Evolutionary conservation across 805 yeast genomes (phyloP).

Genomic region (Zygosaccharomyces bisporus): DNA sequence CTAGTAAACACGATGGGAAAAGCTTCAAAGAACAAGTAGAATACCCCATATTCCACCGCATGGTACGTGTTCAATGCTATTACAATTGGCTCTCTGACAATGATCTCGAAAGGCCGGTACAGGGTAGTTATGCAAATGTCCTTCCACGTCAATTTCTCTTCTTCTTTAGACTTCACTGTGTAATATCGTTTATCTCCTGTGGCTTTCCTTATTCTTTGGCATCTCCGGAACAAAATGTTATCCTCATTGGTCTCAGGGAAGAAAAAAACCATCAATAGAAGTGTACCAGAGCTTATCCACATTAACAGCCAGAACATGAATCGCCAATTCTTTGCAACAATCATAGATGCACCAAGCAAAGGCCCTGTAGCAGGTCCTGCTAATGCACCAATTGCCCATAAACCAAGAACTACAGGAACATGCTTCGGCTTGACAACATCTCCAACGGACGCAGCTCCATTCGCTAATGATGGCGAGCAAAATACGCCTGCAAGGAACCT

Average conservation of each 20-base stretch:
- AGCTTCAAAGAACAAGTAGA: conserved; percentile 58
- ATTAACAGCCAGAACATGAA: conserved; percentile 52
- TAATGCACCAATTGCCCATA: conserved; percentile 53
- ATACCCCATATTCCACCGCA: conserved; percentile 49
- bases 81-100: conserved; percentile 51
- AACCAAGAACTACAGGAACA: conserved; percentile 45
- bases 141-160: conserved; percentile 34
- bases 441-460: conserved; percentile 55
- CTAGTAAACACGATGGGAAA: conserved; percentile 53
- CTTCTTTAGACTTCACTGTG: conserved; percentile 30
- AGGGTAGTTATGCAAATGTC: conserved; percentile 34
- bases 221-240: conserved; percentile 46
- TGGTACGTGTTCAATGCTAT: conserved; percentile 50
- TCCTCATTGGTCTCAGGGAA: conserved; percentile 49
- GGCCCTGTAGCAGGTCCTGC: conserved; percentile 59
- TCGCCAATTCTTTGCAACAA: conserved; percentile 47
- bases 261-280: conserved; percentile 38
- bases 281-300: conserved; percentile 39
- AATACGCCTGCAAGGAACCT: conserved; percentile 53
- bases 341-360: conserved; percentile 49
- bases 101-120: conserved; percentile 50
- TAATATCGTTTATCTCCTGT: conserved; percentile 47
- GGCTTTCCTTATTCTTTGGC: conserved; percentile 42
- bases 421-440: conserved; percentile 45
- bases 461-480: conserved; percentile 53